Percentiles rank a stretch among this genome's conserved stretches.
These are phyloP conservation scores for Epichloe bromicola DNA, from an alignment of 2,329 filamentous ascomycete species.

Conservation along the genomic window DNA sequence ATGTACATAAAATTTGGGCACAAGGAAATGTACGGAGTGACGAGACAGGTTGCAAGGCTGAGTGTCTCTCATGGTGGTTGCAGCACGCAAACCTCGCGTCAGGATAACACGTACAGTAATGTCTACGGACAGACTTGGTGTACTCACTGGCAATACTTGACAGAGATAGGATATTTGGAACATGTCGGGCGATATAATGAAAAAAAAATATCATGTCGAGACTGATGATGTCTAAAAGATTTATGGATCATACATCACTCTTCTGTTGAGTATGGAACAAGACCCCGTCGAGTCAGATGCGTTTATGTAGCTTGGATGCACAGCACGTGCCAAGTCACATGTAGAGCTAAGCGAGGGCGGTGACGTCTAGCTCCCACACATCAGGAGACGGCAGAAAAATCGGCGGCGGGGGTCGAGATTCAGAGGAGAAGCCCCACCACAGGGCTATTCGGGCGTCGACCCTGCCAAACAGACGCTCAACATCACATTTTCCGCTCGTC, in stretches of 20 bases:
- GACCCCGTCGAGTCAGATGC: too few species aligned
- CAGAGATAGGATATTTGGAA: neutral
- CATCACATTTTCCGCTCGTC: slow-evolving; percentile 15
- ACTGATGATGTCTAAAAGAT: too few species aligned
- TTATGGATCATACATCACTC: too few species aligned
- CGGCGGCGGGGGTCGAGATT: slow-evolving; percentile 20
- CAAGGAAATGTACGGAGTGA: neutral
- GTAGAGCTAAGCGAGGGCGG: slow-evolving; percentile 8
- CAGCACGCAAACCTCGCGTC: neutral
- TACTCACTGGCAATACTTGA: neutral
- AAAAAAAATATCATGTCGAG: too few species aligned
- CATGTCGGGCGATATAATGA: too few species aligned
- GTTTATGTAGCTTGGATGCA: too few species aligned
- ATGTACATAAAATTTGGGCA: slow-evolving; percentile 5
- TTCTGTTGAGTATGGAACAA: too few species aligned
- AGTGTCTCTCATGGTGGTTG: neutral
- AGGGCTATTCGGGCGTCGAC: slow-evolving; percentile 24
- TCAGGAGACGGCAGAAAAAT: slow-evolving; percentile 23
- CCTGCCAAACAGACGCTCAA: slow-evolving; percentile 15
- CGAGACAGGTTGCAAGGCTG: neutral
- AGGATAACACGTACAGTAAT: neutral
- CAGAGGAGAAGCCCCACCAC: slow-evolving; percentile 18
- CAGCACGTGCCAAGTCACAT: slow-evolving; percentile 14
- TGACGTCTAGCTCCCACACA: slow-evolving; percentile 31
- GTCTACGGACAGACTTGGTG: neutral